phyloP scores from a whole-genome alignment of 2,329 filamentous ascomycete genomes.

The Paecilomyces dactylethromorphus region DNA sequence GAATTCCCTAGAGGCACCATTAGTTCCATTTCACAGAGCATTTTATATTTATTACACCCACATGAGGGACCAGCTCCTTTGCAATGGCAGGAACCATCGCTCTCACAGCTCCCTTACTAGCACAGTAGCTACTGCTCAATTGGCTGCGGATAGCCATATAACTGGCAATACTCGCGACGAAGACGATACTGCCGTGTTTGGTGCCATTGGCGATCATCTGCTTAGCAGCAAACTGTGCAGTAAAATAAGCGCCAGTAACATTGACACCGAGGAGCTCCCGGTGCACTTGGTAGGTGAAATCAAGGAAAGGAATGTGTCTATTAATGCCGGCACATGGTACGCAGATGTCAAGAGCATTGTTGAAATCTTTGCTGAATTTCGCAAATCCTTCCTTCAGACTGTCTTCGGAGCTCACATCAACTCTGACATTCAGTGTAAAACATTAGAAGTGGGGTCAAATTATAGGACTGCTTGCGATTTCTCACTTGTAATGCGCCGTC shows the following conservation, averaged over 20 bases:
- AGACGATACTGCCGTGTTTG: constrained; percentile 46
- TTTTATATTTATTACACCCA: constrained; percentile 9
- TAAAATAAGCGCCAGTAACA: constrained; percentile 40
- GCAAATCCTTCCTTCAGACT: constrained; percentile 25
- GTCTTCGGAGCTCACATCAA: constrained; percentile 33
- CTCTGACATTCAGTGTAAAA: constrained; percentile 13
- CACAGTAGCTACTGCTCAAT: constrained; percentile 42
- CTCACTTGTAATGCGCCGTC: constrained; percentile 33
- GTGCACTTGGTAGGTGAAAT: constrained; percentile 38
- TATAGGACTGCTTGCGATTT: not conserved
- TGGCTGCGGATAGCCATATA: constrained; percentile 47
- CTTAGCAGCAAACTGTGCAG: constrained; percentile 43
- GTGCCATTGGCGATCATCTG: constrained; percentile 48
- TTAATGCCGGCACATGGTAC: constrained; percentile 43
- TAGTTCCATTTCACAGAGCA: constrained; percentile 1
- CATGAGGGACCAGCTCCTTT: constrained; percentile 35
- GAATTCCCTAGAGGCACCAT: constrained; percentile 26
- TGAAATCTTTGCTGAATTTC: constrained; percentile 28
- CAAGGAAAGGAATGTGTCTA: constrained; percentile 38
- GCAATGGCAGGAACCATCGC: constrained; percentile 44
- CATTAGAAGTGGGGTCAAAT: not conserved
- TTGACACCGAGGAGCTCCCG: constrained; percentile 39
- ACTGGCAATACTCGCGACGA: constrained; percentile 49
- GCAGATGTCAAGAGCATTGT: constrained; percentile 36
- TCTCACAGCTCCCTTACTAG: constrained; percentile 42